Base-by-base conservation (phyloP, 306 rosid species). In the Rosa lucieae region DNA sequence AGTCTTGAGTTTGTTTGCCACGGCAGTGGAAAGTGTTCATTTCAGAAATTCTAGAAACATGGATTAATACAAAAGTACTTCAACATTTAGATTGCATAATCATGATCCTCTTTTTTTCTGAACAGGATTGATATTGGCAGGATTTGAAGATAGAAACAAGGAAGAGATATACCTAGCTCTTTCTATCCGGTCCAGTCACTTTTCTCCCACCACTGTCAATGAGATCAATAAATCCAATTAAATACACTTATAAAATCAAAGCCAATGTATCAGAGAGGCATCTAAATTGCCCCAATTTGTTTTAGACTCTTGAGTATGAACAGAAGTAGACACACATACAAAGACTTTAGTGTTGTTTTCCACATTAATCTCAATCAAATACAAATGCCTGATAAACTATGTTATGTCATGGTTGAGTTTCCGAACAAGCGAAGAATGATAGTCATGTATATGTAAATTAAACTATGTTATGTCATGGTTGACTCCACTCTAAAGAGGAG, bases 161-260 rank as follows among this genome's bases (percentile, higher is more conserved):
- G 56, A 84, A 62, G 85, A 44, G 83, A 67, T 73, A 72, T 94
- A 94, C 99, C 99, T 82, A 94, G 94, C 92, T 94, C 99, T 89
- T 94, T 94, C 88, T 91, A 94, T 94, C 99, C 99, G 8, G 95
- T 91, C 97, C 99, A 92, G 86, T 92, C 97, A 85, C 97, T 92
- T 88, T 92, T 92, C 97, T 92, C 97, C 99, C 97, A 94, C 98
- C 98, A 94, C 98, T 94, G 97, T 83, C 97, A 94, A 90, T 90
- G 89, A 94, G 89, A 94, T 90, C 93, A 92, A 92, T 84, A 94
- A 90, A 94, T 84, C 94, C 91, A 92, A 90, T 90, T 89, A 90
- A 94, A 92, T 85, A 91, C 90, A 84, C 89, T 90, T 84, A 87
- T 81, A n/a, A n/a, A n/a, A n/a, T n/a, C n/a, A n/a, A n/a, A n/a